Percentiles rank a stretch among this genome's conserved stretches.
Evolutionary conservation across 306 rosid species (phyloP).

Genomic region (Glycyrrhiza uralensis): DNA sequence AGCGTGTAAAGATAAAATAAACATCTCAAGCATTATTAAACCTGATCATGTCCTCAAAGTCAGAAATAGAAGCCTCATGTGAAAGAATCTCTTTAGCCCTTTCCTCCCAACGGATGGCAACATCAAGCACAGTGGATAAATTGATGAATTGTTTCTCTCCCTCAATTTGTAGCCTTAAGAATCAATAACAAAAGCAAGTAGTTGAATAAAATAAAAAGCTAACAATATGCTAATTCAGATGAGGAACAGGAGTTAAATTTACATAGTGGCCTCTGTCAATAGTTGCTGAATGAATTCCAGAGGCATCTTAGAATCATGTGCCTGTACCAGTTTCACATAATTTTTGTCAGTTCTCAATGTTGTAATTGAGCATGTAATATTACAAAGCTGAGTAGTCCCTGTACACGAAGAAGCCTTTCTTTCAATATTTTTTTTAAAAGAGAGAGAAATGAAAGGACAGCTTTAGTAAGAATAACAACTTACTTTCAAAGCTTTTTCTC

Average conservation of each 20-base stretch:
- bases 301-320: conserved; percentile 47
- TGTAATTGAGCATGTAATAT: conserved; percentile 18
- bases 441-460: neutral
- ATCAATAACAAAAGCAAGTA: conserved; percentile 22
- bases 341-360: conserved; percentile 18
- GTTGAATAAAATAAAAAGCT: neutral
- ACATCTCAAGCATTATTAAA: conserved; percentile 28
- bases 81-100: conserved; percentile 65
- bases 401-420: conserved; percentile 1
- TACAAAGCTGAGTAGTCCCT: conserved; percentile 8
- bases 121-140: conserved; percentile 45
- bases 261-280: conserved; percentile 66
- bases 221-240: conserved; percentile 4
- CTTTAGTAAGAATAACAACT: neutral
- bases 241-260: conserved; percentile 22
- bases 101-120: conserved; percentile 77
- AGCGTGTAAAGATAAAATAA: conserved; percentile 12
- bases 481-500: conserved; percentile 71
- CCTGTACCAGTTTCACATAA: conserved; percentile 53
- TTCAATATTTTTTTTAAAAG: neutral
- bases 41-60: conserved; percentile 78
- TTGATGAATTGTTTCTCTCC: conserved; percentile 57
- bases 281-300: conserved; percentile 62
- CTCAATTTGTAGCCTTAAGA: conserved; percentile 66
- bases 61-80: conserved; percentile 53